Conservation (phyloP, 2,329 filamentous ascomycete species). For the Fusarium chuoi region DNA sequence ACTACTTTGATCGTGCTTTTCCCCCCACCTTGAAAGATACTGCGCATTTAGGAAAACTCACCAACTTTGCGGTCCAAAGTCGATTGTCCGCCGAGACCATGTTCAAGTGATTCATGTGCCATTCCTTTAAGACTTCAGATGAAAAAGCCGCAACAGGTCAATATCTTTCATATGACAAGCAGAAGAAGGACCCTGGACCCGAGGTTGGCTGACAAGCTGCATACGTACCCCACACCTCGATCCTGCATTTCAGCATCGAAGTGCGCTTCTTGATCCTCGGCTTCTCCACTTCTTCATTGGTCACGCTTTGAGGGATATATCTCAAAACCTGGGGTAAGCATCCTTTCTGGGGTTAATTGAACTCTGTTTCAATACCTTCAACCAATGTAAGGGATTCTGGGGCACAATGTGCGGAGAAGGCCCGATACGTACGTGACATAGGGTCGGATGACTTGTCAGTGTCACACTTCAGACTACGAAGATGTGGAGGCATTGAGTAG, state of each 20-base stretch:
- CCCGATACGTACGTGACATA: neutral
- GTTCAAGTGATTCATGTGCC: rapidly evolving
- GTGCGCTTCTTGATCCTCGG: neutral
- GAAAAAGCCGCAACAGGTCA: neutral
- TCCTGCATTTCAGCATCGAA: neutral
- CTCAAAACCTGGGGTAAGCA: neutral
- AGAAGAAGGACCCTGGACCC: neutral
- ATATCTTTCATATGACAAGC: neutral
- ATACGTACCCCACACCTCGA: neutral
- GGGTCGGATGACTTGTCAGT: neutral
- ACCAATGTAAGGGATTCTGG: neutral
- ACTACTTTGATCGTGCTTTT: no score
- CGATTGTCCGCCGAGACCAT: no score
- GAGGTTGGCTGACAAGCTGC: neutral
- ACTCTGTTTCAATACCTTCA: neutral
- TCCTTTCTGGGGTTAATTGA: neutral
- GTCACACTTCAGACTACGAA: rapidly evolving
- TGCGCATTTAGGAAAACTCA: no score
- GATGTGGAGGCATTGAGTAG: neutral
- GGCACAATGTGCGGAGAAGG: neutral
- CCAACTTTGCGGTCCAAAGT: no score
- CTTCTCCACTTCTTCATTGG: neutral
- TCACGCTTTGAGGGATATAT: neutral
- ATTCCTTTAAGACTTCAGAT: neutral
- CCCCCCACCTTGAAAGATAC: no score